These are phyloP conservation scores for Claviceps sp. DNA, from an alignment of 2,329 filamentous ascomycete species.

Conservation along the genomic window DNA sequence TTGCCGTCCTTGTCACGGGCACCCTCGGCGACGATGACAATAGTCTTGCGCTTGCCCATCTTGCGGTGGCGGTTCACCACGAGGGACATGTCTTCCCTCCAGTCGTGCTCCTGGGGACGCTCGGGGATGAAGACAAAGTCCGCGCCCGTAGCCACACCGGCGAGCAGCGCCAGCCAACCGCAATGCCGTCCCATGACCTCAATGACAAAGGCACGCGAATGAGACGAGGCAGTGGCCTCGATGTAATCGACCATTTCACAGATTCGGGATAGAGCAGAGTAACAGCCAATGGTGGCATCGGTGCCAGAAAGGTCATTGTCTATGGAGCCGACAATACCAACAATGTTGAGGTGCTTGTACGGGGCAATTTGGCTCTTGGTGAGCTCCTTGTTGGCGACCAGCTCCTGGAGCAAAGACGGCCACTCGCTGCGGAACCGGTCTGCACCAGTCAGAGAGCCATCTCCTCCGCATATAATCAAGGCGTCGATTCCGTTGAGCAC, in stretches of 20 bases:
- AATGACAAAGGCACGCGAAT: slow-evolving; percentile 92
- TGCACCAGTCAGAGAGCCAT: slow-evolving; percentile 89
- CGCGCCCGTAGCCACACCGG: slow-evolving; percentile 84
- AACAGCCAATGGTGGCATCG: slow-evolving; percentile 93
- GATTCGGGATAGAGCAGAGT: slow-evolving; percentile 83
- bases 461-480: slow-evolving; percentile 90
- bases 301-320: slow-evolving; percentile 97
- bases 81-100: slow-evolving; percentile 76
- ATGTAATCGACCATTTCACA: slow-evolving; percentile 96
- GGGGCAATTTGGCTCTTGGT: slow-evolving; percentile 56
- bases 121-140: slow-evolving; percentile 97
- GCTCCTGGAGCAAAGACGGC: slow-evolving; percentile 75
- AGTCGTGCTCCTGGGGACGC: slow-evolving; percentile 74
- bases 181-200: slow-evolving; percentile 98
- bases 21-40: slow-evolving; percentile 94
- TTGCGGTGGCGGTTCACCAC: slow-evolving; percentile 71
- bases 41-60: slow-evolving; percentile 90
- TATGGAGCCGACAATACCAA: slow-evolving; percentile 90
- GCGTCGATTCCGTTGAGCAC: slow-evolving; percentile 87
- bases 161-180: slow-evolving; percentile 93
- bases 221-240: slow-evolving; percentile 85
- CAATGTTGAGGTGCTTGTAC: slow-evolving; percentile 84
- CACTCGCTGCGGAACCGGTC: slow-evolving; percentile 89
- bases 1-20: slow-evolving; percentile 74
- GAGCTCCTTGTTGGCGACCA: slow-evolving; percentile 62